Conservation (phyloP, 2,329 filamentous ascomycete species). For the Paecilomyces niveus region DNA sequence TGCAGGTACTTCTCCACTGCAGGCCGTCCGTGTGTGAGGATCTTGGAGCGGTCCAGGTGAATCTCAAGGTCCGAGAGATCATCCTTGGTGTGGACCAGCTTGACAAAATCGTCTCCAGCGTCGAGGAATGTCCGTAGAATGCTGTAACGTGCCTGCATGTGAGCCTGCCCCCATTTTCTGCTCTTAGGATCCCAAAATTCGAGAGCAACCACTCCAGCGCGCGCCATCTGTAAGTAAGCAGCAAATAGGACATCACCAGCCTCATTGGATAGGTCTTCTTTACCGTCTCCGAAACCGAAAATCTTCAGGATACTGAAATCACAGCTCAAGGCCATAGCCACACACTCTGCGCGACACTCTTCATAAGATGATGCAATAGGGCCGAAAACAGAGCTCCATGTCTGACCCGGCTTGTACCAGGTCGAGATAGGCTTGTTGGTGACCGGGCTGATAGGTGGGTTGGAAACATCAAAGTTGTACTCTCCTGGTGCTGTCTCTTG, state of each 20-base stretch:
- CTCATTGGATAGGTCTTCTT: constrained; percentile 61
- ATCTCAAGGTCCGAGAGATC: constrained; percentile 77
- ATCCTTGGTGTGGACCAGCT: constrained; percentile 65
- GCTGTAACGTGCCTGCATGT: constrained; percentile 85
- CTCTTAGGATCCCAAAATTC: constrained; percentile 94
- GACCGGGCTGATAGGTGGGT: constrained; percentile 75
- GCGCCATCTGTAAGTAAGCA: constrained; percentile 87
- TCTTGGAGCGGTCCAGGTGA: constrained; percentile 76
- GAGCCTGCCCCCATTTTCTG: constrained; percentile 85
- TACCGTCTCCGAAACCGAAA: constrained; percentile 82
- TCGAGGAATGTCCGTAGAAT: constrained; percentile 72
- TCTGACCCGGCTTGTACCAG: constrained; percentile 93
- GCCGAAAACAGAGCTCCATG: constrained; percentile 89
- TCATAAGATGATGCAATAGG: constrained; percentile 83
- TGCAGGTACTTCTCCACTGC: constrained; percentile 82
- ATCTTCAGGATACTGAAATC: constrained; percentile 85
- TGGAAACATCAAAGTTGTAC: constrained; percentile 81
- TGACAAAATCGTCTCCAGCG: constrained; percentile 80
- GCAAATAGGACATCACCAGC: constrained; percentile 84
- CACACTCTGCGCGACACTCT: constrained; percentile 89
- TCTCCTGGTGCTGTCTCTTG: constrained; percentile 76
- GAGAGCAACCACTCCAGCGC: constrained; percentile 78
- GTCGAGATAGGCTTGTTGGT: constrained; percentile 69
- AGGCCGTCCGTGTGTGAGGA: constrained; percentile 71
- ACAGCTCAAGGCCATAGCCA: constrained; percentile 84